A percentile compares a stretch with the other conserved stretches of the same genome.
Conservation (phyloP, 1,284 basidiomycete species). For the Macrocybe sp. region DNA sequence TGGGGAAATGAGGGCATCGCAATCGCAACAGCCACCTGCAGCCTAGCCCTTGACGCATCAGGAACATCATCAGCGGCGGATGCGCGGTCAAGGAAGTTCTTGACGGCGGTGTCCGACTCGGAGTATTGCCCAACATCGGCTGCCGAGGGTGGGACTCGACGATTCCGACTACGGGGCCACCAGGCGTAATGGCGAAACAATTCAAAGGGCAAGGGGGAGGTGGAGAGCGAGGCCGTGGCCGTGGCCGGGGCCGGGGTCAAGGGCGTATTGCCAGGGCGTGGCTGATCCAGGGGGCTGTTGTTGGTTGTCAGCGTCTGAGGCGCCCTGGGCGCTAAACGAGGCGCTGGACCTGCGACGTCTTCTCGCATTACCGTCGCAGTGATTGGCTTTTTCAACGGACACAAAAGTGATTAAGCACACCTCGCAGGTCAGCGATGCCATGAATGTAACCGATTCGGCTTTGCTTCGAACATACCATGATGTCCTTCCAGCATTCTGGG, state of each 20-base stretch:
- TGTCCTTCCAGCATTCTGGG: conserved; percentile 11
- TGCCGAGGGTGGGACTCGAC: too few species aligned
- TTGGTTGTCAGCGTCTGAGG: not conserved
- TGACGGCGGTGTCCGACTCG: too few species aligned
- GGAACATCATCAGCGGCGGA: too few species aligned
- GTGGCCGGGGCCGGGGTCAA: too few species aligned
- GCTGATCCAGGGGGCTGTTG: not conserved
- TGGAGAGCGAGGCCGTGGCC: too few species aligned
- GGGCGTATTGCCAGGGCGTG: too few species aligned
- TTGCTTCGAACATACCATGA: conserved; percentile 13
- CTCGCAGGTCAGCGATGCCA: conserved; percentile 7
- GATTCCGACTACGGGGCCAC: too few species aligned
- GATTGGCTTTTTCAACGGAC: conserved; percentile 8
- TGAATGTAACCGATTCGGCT: not conserved
- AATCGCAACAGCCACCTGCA: conserved; percentile 37
- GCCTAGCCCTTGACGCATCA: conserved; percentile 5
- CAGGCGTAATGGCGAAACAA: too few species aligned
- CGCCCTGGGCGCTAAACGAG: not conserved
- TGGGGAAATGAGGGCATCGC: conserved; percentile 34
- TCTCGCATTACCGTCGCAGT: conserved; percentile 7
- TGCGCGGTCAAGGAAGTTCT: too few species aligned
- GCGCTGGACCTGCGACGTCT: not conserved
- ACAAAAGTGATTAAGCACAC: not conserved
- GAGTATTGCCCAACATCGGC: too few species aligned
- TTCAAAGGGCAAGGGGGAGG: too few species aligned